phyloP scores from a whole-genome alignment of 495 filamentous ascomycete genomes.

The Ramalina peruviana region DNA sequence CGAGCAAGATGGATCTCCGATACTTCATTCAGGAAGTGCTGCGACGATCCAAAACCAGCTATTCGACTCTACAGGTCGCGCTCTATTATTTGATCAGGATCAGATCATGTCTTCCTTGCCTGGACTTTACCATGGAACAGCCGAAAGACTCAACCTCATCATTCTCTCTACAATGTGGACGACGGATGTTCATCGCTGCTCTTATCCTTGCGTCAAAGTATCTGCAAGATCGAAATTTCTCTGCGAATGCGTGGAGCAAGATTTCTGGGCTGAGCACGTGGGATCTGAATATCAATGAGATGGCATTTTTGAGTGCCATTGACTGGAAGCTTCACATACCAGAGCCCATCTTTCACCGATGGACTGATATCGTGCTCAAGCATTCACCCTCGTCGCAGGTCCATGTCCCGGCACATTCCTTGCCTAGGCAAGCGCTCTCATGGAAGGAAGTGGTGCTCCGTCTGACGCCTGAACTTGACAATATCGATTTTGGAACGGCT shows the following conservation, averaged over 20 bases:
- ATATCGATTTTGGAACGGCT: constrained; percentile 35
- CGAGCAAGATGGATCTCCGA: constrained; percentile 71
- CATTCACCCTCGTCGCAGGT: constrained; percentile 56
- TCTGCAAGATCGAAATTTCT: constrained; percentile 94
- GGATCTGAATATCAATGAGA: constrained; percentile 95
- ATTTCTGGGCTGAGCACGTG: constrained; percentile 80
- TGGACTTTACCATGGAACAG: constrained; percentile 81
- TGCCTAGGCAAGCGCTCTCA: constrained; percentile 30
- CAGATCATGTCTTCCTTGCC: constrained; percentile 73
- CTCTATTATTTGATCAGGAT: constrained; percentile 93
- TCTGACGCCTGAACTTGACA: constrained; percentile 63
- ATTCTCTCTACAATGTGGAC: constrained; percentile 87
- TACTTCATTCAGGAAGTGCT: constrained; percentile 97
- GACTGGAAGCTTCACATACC: constrained; percentile 92
- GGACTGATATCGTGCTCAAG: constrained; percentile 82
- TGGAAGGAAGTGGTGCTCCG: constrained; percentile 69
- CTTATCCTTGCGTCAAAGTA: constrained; percentile 94
- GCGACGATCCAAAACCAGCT: constrained; percentile 85
- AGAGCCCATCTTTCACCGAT: constrained; percentile 74
- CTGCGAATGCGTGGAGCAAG: constrained; percentile 93
- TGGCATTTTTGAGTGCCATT: constrained; percentile 79
- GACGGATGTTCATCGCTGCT: constrained; percentile 91
- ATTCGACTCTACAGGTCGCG: constrained; percentile 92
- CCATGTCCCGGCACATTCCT: constrained; percentile 38
- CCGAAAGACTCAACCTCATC: constrained; percentile 54